A percentile compares a stretch with the other conserved stretches of the same genome.
Evolutionary conservation across 805 yeast species (phyloP).

Genomic region (Candida caryicola): DNA sequence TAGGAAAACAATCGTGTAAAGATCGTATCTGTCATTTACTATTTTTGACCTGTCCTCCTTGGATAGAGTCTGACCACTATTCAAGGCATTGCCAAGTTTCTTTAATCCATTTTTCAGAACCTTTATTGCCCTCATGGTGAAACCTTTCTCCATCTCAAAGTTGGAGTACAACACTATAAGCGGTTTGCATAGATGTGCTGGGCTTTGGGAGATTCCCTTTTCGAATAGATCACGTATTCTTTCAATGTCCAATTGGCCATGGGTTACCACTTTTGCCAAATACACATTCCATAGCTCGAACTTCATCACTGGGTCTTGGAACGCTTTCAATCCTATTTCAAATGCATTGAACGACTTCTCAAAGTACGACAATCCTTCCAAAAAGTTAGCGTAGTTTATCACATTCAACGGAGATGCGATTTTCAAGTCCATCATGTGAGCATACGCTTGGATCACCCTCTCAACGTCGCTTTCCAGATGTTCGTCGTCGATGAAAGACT

Average conservation of each 20-base stretch:
- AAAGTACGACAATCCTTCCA: constrained; percentile 45
- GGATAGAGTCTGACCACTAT: constrained; percentile 4
- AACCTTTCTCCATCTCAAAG: constrained; percentile 58
- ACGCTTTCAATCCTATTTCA: constrained; percentile 65
- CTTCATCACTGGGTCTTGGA: constrained; percentile 51
- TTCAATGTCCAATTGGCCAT: constrained; percentile 15
- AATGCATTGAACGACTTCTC: constrained; percentile 57
- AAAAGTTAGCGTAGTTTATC: constrained; percentile 61
- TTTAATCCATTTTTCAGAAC: constrained; percentile 18
- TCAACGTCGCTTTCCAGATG: constrained; percentile 12
- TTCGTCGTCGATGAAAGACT: constrained; percentile 47
- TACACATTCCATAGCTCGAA: constrained; percentile 74
- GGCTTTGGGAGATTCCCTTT: constrained; percentile 51
- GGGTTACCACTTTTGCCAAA: constrained; percentile 46
- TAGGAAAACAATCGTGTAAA: constrained; percentile 15
- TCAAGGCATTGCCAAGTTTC: constrained; percentile 7
- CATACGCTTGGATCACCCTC: constrained; percentile 25
- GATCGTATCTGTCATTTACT: constrained; percentile 21
- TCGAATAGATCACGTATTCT: constrained; percentile 71
- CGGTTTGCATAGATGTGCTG: constrained; percentile 44
- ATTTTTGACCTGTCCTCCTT: constrained; percentile 13
- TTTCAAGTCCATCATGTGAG: constrained; percentile 41
- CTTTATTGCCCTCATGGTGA: constrained; percentile 43
- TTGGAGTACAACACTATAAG: constrained; percentile 56
- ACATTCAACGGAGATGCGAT: constrained; percentile 68